These are phyloP conservation scores for Metschnikowia chrysomelidarum DNA, from an alignment of 805 yeast genomes.

Conservation along the genomic window DNA sequence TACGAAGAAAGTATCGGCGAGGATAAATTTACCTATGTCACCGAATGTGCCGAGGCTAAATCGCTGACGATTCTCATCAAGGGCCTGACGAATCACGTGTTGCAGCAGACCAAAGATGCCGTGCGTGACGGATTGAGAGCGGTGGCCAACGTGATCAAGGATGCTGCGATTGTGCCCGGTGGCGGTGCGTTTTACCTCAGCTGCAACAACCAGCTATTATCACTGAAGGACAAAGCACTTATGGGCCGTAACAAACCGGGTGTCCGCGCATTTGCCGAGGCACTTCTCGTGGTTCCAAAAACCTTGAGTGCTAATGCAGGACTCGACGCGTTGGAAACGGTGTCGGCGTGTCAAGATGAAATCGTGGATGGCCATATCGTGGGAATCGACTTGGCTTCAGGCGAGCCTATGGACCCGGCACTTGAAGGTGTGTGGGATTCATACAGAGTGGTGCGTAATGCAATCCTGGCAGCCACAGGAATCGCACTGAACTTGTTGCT, in stretches of 20 bases:
- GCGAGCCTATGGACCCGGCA: slow-evolving; percentile 94
- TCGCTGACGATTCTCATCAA: slow-evolving; percentile 88
- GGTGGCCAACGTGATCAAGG: slow-evolving; percentile 87
- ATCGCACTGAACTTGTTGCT: slow-evolving; percentile 88
- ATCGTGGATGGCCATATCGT: slow-evolving; percentile 75
- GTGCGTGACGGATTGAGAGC: slow-evolving; percentile 96
- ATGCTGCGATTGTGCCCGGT: slow-evolving; percentile 86
- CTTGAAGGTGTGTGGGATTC: slow-evolving; percentile 97
- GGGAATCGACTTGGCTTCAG: slow-evolving; percentile 86
- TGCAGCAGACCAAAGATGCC: slow-evolving; percentile 94
- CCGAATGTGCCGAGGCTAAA: slow-evolving; percentile 85
- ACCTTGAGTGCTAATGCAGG: slow-evolving; percentile 92
- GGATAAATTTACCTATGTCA: slow-evolving; percentile 94
- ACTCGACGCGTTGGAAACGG: slow-evolving; percentile 84
- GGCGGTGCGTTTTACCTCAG: slow-evolving; percentile 95
- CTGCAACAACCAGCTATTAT: slow-evolving; percentile 63
- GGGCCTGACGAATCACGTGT: slow-evolving; percentile 87
- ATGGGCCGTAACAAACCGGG: slow-evolving; percentile 91
- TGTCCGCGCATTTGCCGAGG: slow-evolving; percentile 90
- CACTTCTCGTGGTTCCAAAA: slow-evolving; percentile 87
- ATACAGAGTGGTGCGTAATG: slow-evolving; percentile 89
- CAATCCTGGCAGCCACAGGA: slow-evolving; percentile 87
- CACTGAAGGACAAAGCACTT: slow-evolving; percentile 50
- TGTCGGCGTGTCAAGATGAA: slow-evolving; percentile 88
- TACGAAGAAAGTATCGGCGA: slow-evolving; percentile 94